Conservation (phyloP, 495 filamentous ascomycete species). For the Penicillium manginii region DNA sequence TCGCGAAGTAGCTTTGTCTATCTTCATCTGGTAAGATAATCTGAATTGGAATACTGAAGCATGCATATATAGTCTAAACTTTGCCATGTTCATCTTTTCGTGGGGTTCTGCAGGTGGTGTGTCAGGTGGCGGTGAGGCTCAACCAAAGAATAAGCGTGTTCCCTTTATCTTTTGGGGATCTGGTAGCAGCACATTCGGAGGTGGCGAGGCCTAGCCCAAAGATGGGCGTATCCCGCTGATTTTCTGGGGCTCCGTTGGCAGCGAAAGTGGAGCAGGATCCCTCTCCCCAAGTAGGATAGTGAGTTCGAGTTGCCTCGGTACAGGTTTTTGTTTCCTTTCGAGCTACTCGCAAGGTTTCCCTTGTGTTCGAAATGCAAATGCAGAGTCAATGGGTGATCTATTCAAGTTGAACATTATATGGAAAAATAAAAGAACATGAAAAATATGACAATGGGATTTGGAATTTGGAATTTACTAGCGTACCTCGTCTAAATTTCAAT, state of each 20-base stretch:
- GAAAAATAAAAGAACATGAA: too few relatives aligned
- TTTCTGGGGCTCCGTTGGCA: neutral
- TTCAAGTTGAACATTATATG: too few relatives aligned
- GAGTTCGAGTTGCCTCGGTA: slow-evolving; percentile 1
- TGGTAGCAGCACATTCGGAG: neutral
- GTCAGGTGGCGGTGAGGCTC: slow-evolving; percentile 1
- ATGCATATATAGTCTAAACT: too few relatives aligned
- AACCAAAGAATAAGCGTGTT: neutral
- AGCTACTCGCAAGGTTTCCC: neutral
- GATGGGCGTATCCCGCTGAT: neutral
- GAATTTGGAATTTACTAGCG: too few relatives aligned
- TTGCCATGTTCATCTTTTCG: neutral
- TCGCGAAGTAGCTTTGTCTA: too few relatives aligned
- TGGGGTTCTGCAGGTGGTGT: slow-evolving; percentile 7
- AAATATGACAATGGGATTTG: too few relatives aligned
- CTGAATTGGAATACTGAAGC: too few relatives aligned
- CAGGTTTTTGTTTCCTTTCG: slow-evolving; percentile 7
- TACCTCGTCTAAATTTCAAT: too few relatives aligned
- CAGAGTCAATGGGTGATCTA: neutral
- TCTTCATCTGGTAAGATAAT: too few relatives aligned
- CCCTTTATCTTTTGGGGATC: neutral
- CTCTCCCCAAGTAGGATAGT: neutral
- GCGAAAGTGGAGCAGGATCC: neutral
- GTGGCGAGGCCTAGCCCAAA: neutral
- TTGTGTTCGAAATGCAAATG: slow-evolving; percentile 5